Evolutionary conservation across 257 asterid species (phyloP).

Genomic region (Lycium barbarum): DNA sequence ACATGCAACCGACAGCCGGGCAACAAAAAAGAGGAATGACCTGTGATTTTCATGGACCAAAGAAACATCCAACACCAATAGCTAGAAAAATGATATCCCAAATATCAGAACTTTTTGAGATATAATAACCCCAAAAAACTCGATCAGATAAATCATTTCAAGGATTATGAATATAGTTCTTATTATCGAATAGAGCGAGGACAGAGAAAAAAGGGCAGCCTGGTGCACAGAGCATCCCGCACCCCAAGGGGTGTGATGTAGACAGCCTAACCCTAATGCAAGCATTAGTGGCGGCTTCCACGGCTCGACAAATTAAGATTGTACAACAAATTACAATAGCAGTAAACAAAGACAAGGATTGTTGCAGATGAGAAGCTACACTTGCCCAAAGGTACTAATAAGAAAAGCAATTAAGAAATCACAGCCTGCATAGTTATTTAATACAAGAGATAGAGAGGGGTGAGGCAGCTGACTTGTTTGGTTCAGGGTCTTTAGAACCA

Average conservation of each 20-base stretch:
- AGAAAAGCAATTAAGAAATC: not conserved
- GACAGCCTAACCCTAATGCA: no score
- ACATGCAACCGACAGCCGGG: not conserved
- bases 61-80: constrained; percentile 22
- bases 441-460: not conserved
- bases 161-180: not conserved
- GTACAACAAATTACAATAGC: not conserved
- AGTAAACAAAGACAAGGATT: not conserved
- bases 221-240: no score
- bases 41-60: constrained; percentile 17
- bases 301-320: not conserved
- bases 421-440: not conserved
- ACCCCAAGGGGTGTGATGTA: no score
- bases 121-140: not conserved
- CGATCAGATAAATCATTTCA: not conserved
- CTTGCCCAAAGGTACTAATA: not conserved
- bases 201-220: not conserved
- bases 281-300: no score
- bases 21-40: not conserved
- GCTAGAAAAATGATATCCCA: constrained; percentile 3
- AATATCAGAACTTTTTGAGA: not conserved
- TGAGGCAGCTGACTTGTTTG: not conserved
- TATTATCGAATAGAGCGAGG: not conserved
- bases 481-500: not conserved
- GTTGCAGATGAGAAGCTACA: not conserved